A percentile compares a stretch with the other conserved stretches of the same genome.
These are phyloP conservation scores for Erysimum cheiranthoides DNA, from an alignment of 345 rosid genomes.

Conservation along the genomic window DNA sequence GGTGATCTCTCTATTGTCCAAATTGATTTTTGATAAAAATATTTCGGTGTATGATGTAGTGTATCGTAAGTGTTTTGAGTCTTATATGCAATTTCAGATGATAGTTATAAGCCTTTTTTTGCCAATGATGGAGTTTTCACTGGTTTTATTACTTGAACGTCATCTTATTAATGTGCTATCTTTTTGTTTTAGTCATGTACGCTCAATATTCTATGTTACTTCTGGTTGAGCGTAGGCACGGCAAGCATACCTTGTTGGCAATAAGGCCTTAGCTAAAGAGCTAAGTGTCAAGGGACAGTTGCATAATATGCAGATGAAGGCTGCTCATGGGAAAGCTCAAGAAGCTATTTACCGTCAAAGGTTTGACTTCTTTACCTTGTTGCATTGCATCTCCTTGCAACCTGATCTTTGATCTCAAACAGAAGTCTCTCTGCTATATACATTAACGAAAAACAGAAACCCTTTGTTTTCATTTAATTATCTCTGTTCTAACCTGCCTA, in stretches of 20 bases:
- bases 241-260: constrained; percentile 88
- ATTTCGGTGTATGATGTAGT: background rate
- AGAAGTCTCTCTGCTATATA: background rate
- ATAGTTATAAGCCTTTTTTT: background rate
- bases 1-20: constrained; percentile 23
- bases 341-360: constrained; percentile 94
- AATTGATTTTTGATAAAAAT: background rate
- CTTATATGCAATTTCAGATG: constrained; percentile 4
- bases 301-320: constrained; percentile 93
- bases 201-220: constrained; percentile 16
- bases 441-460: background rate
- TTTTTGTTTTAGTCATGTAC: constrained; percentile 8
- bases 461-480: background rate
- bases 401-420: background rate
- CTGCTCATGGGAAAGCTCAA: constrained; percentile 95
- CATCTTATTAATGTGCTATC: constrained; percentile 2
- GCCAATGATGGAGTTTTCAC: constrained; percentile 1
- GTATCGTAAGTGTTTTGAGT: background rate
- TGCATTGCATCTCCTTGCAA: constrained; percentile 3
- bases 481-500: constrained; percentile 36
- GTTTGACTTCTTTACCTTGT: constrained; percentile 53
- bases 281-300: constrained; percentile 91
- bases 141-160: background rate
- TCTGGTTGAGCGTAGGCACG: constrained; percentile 64
- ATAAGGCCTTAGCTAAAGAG: constrained; percentile 93